Percentiles rank a stretch among this genome's conserved stretches.
phyloP scores from a whole-genome alignment of 1,284 basidiomycete species.

The Cryptococcus jaspeensis region DNA sequence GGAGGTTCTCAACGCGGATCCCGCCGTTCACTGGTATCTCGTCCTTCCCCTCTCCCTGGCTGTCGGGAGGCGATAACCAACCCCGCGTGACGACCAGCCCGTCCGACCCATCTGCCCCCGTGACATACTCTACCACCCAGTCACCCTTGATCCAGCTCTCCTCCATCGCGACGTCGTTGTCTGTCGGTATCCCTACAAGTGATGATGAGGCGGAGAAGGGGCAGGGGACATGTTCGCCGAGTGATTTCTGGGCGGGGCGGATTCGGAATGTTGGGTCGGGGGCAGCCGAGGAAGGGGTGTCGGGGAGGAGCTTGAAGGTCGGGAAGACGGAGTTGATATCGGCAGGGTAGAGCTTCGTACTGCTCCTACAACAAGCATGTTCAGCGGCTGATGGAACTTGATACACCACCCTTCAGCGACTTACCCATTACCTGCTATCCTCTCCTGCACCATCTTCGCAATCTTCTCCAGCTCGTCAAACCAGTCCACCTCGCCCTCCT shows the following conservation, averaged over 20 bases:
- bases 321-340: conserved; percentile 14
- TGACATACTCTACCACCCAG: conserved; percentile 28
- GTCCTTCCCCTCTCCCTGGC: conserved; percentile 8
- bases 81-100: conserved; percentile 34
- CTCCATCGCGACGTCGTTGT: conserved; percentile 2
- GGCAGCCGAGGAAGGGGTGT: background rate
- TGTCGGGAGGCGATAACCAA: conserved; percentile 21
- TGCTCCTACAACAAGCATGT: too few relatives aligned
- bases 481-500: conserved; percentile 21
- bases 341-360: conserved; percentile 5
- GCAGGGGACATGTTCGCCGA: conserved; percentile 16
- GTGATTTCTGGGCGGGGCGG: conserved; percentile 11
- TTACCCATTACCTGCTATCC: conserved; percentile 9
- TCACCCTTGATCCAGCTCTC: conserved; percentile 9
- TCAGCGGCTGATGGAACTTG: too few relatives aligned
- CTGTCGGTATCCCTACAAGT: background rate
- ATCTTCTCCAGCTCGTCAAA: conserved; percentile 40
- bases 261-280: conserved; percentile 18
- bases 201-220: background rate
- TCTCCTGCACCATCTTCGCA: conserved; percentile 7
- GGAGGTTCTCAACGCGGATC: conserved; percentile 34
- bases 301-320: conserved; percentile 17
- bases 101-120: conserved; percentile 4
- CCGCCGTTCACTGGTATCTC: conserved; percentile 14
- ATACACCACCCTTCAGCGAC: conserved; percentile 1